Percentiles rank a stretch among this genome's conserved stretches.
Evolutionary conservation across 345 rosid species (phyloP).

Genomic region (Lepidium sativum): DNA sequence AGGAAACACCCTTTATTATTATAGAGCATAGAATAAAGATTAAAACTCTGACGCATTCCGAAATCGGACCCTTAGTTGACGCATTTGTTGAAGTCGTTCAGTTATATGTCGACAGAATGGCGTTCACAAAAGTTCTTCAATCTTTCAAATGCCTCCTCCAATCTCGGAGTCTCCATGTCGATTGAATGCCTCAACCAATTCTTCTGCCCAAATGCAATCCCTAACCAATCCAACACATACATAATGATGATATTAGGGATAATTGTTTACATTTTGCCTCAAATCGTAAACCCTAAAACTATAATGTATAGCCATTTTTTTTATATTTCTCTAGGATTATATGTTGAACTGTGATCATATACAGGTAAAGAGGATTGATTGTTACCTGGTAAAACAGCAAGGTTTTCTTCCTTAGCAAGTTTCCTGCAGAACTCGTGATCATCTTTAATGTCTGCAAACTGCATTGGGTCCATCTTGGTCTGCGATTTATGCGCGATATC

Average conservation of each 20-base stretch:
- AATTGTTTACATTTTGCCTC: background rate
- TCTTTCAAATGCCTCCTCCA: constrained; percentile 21
- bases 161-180: constrained; percentile 11
- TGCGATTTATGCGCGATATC: background rate
- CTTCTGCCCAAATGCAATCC: constrained; percentile 39
- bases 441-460: constrained; percentile 8
- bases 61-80: background rate
- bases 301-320: background rate
- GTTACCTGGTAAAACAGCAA: constrained; percentile 14
- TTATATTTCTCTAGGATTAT: background rate
- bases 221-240: constrained; percentile 25
- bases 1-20: background rate
- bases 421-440: constrained; percentile 18
- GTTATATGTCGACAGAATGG: background rate
- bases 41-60: background rate
- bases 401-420: constrained; percentile 25
- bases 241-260: no score
- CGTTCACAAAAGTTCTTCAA: constrained; percentile 18
- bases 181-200: constrained; percentile 22
- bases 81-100: background rate
- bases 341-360: background rate
- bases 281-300: background rate
- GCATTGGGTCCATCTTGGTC: background rate
- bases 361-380: background rate
- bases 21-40: background rate